Evolutionary conservation across 345 rosid genomes (phyloP), one percentile per base, ranked within the genome.

Genomic region (Lagerstroemia speciosa): DNA sequence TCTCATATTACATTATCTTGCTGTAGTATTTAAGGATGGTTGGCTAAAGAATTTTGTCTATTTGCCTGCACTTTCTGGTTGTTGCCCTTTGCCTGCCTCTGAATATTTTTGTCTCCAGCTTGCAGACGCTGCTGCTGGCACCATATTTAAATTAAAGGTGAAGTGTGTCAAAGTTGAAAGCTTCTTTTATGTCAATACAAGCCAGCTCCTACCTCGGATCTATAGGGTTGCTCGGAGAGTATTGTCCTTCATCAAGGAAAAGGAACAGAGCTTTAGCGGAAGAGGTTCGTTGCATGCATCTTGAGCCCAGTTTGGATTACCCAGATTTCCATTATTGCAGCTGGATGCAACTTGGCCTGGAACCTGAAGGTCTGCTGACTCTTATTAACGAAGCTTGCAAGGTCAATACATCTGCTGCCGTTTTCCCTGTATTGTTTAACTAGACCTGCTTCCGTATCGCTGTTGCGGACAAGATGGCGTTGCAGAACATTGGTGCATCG

Each of bases 121-220:
- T 57, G 62, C 62, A 57, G 62, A 32, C 12, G 30, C 30, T 9
- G 62, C 62, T 57, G 30, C 62, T 8, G 27, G 45, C 43, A 34
- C 66, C 45, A n/a, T n/a, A n/a, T n/a, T n/a, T n/a, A 38, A 12
- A 7, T 64, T 19, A 34, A 64, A 36, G 66, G 43, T 32, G 66
- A 64, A 34, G 43, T 16, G 9, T 19, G 22, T 62, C 77, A 11
- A 67, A 76, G 79, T 83, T 71, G 93, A 86, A n/a, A 81, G 74
- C 78, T 64, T 86, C 79, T 93, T 91, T 91, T 93, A 91, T 93
- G 98, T 90, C 98, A 83, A 87, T 82, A 78, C 85, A 79, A 79
- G 87, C 89, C 73, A 77, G 83, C 57, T 78, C 75, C 70, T 83
- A 78, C 85, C 70, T 86, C 78, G 78, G 79, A 78, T 78, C 86